Base-by-base conservation (phyloP, 1,284 basidiomycete genomes). In the Sporisorium iseilematis-ciliati region DNA sequence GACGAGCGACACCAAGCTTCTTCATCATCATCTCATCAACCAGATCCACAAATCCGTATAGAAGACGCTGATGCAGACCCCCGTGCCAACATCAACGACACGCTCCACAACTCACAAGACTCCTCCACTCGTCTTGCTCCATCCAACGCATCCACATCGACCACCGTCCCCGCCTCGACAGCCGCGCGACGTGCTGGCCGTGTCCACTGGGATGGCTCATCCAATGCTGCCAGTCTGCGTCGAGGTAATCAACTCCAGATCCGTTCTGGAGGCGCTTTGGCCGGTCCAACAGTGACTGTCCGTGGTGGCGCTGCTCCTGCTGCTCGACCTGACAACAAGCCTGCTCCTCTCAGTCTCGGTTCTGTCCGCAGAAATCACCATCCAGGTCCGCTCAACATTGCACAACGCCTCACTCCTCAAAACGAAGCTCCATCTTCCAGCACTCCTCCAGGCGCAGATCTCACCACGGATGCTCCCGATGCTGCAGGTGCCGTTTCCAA, bases 371-470 rank as follows among this genome's bases (percentile, higher is more conserved):
- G 83, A 0, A 57, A 66, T 18, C 69, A 78, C 38, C 82, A 84
- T 38, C 83, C 83, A 7, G 83, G 83, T 2, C 81, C 79, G 7
- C 79, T 84, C 41, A 75, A 77, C 43, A 65, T 84, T 14, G 75
- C 74, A 1, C 52, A 72, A 21, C 77, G 78, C 11, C 66, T 76
- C 29, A 71, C 75, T 0, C 56, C 65, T 0, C 35, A 62, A 12
- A 53, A 59, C 14, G 60, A 77, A 46, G 40, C 25, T 18, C 46
- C 54, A 8, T 23, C 65, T 11, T 43, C 57, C 5, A 12, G 40
- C 42, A 29, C 57, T 2, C 42, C 55, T 10, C 51, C 58, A 7
- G 29, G 38, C 11, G 16, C 49, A 18, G 40, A 49, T 2, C 8
- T 42, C 16, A n/a, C 49, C 33, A 18, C 54, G 1, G 26, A 42